phyloP scores from a whole-genome alignment of 2,329 filamentous ascomycete species.

The Neospermospora avenae region DNA sequence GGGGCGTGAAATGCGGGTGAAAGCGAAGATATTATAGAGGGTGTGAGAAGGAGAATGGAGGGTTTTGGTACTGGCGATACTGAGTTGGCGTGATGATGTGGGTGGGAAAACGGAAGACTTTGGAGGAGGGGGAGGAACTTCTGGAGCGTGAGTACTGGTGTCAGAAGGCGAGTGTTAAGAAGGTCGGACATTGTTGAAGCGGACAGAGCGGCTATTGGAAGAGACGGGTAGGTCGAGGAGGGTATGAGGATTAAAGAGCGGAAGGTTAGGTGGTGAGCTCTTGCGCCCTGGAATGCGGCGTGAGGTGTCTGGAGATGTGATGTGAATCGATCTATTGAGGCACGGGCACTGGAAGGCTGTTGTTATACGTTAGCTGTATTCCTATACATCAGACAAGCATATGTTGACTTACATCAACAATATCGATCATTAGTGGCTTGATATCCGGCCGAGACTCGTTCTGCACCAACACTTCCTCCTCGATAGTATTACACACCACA shows the following conservation, averaged over 20 bases:
- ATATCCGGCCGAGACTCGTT: constrained; percentile 78
- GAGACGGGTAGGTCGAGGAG: constrained; percentile 73
- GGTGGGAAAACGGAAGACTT: constrained; percentile 44
- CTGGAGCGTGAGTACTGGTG: constrained; percentile 85
- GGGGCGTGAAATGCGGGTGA: constrained; percentile 78
- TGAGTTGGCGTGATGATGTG: constrained; percentile 34
- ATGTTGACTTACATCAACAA: constrained; percentile 63
- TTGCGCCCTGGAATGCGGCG: constrained; percentile 70
- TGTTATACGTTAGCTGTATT: constrained; percentile 13
- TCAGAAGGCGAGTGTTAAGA: constrained; percentile 86
- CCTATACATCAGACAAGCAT: background rate
- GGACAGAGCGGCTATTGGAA: constrained; percentile 80
- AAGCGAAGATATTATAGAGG: constrained; percentile 76
- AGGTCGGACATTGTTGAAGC: constrained; percentile 83
- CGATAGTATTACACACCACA: constrained; percentile 77
- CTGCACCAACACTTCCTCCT: constrained; percentile 79
- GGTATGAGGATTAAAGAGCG: constrained; percentile 82
- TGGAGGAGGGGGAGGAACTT: constrained; percentile 80
- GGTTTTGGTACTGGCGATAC: constrained; percentile 47
- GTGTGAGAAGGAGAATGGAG: constrained; percentile 74
- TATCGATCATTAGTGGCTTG: constrained; percentile 75
- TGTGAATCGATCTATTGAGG: constrained; percentile 69
- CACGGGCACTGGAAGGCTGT: constrained; percentile 65
- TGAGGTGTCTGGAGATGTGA: constrained; percentile 71
- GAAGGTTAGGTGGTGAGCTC: constrained; percentile 71